These are phyloP conservation scores for Urtica urens DNA, from an alignment of 306 rosid genomes.

Conservation along the genomic window DNA sequence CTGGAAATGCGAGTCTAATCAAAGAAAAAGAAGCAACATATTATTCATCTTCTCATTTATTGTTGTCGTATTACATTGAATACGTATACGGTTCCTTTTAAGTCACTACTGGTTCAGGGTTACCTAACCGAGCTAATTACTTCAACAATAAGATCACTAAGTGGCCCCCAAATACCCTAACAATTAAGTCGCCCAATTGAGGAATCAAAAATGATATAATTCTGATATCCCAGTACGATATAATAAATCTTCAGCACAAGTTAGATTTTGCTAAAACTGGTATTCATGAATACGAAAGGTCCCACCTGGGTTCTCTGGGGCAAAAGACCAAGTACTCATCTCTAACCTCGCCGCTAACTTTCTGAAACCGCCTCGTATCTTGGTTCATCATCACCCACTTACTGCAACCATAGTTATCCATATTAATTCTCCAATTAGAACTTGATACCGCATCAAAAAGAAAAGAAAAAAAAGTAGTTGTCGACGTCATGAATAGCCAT, in stretches of 20 bases:
- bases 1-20: constrained; percentile 70
- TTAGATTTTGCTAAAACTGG: background rate
- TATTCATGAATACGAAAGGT: constrained; percentile 7
- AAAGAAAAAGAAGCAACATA: constrained; percentile 10
- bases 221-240: background rate
- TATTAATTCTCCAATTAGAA: too few relatives aligned
- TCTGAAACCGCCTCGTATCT: constrained; percentile 83
- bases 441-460: too few relatives aligned
- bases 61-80: too few relatives aligned
- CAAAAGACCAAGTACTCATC: constrained; percentile 63
- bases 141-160: background rate
- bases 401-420: constrained; percentile 45
- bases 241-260: background rate
- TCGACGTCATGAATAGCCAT: too few relatives aligned
- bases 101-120: too few relatives aligned
- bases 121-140: background rate
- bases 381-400: constrained; percentile 97
- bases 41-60: background rate
- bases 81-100: too few relatives aligned
- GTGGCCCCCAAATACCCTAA: too few relatives aligned
- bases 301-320: constrained; percentile 65
- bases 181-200: background rate
- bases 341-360: constrained; percentile 66
- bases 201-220: constrained; percentile 4
- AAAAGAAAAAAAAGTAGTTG: too few relatives aligned